Conservation (phyloP, 345 rosid genomes). For the Moricandia arvensis region DNA sequence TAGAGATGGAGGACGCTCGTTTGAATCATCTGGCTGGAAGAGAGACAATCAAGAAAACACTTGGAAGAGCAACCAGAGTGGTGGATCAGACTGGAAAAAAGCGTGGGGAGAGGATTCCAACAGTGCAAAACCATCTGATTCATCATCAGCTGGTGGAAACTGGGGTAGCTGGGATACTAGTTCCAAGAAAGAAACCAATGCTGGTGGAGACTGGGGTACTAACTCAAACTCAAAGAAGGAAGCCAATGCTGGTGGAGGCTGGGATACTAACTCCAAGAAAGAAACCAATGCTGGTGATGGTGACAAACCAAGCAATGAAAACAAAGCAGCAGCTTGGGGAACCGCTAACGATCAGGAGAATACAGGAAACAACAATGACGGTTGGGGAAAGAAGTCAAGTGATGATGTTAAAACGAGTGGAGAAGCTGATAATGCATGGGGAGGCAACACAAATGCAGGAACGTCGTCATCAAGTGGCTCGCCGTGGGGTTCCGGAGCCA, state of each 20-base stretch:
- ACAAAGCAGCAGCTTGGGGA: conserved; percentile 35
- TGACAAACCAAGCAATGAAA: conserved; percentile 7
- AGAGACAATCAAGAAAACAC: conserved; percentile 22
- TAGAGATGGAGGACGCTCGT: conserved; percentile 32
- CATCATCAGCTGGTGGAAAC: conserved; percentile 15
- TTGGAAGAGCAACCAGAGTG: conserved; percentile 34
- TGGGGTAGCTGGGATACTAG: conserved; percentile 30
- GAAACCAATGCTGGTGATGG: conserved; percentile 15
- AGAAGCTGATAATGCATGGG: conserved; percentile 24
- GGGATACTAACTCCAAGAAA: conserved; percentile 22
- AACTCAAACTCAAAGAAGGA: conserved; percentile 16
- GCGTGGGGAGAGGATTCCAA: conserved; percentile 33
- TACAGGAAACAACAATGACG: conserved; percentile 22
- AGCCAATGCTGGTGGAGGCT: conserved; percentile 16
- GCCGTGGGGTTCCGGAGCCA: conserved; percentile 18
- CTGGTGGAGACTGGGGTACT: conserved; percentile 22
- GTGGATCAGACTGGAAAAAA: conserved; percentile 32
- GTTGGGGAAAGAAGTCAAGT: conserved; percentile 23
- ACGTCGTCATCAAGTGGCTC: conserved; percentile 17
- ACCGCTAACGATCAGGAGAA: conserved; percentile 3
- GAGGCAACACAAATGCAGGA: conserved; percentile 10
- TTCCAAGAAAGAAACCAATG: conserved; percentile 22
- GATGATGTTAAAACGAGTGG: conserved; percentile 10
- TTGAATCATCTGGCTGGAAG: conserved; percentile 40
- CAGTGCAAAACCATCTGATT: conserved; percentile 12